Base-by-base conservation (phyloP, 805 yeast genomes). In the Barnettozyma sp. region DNA sequence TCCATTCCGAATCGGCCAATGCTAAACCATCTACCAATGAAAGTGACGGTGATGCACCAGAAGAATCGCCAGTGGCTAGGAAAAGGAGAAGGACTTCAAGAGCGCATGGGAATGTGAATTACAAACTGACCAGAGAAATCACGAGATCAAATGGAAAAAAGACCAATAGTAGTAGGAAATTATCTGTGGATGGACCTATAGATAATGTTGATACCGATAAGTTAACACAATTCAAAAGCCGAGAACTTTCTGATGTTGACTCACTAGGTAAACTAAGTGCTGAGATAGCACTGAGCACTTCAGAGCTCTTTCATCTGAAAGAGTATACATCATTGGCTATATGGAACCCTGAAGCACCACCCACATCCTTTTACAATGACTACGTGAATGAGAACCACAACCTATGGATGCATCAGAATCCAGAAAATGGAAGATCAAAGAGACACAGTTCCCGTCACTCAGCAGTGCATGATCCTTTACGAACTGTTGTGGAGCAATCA, bases 241-340 rank as follows among this genome's bases (percentile, higher is more conserved):
- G 28, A 21, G 17, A 40, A 12, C 20, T 38, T 13, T 30, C 46
- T 3, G 33, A 21, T 17, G 54, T 56, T 33, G 57, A 63, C 17
- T 56, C 55, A 29, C 44, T 76, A 39, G 69, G 71, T 1, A 61
- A 67, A 6, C 42, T 75, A 36, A 54, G 68, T 24, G 55, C 68
- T 12, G 58, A 66, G 25, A 73, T 72, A 52, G 72, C 71, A 34
- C 35, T 70, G 5, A 54, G 72, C 18, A 62, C 73, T 0, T 73
- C 76, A 42, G 87, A 82, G 49, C 57, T 81, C 14, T 80, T 74
- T 46, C 85, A 81, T 50, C 56, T 82, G 19, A 60, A 66, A 38
- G 73, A 77, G 45, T 81, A 70, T 50, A 73, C 76, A 15, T 75
- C 84, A 1, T 52, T 80, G 28, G 72, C 68, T 0, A 73, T 72